Percentiles rank a stretch among this genome's conserved stretches.
phyloP scores from a whole-genome alignment of 2,329 filamentous ascomycete genomes.

The Talaromyces piceae region DNA sequence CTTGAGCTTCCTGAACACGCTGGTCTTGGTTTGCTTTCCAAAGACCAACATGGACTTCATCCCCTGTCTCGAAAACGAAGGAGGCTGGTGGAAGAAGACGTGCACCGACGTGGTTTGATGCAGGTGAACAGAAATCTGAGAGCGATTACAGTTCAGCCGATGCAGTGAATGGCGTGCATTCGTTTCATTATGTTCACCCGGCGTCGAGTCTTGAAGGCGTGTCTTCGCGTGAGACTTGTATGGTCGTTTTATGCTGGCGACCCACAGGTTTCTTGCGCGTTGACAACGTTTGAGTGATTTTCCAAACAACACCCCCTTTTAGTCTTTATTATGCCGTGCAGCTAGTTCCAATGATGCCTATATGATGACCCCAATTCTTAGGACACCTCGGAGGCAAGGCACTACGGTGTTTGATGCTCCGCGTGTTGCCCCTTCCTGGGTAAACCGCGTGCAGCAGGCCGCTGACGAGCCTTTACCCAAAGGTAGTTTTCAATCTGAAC shows the following conservation, averaged over 20 bases:
- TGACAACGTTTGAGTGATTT: not conserved
- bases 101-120: slow-evolving; percentile 31
- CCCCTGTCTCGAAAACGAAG: slow-evolving; percentile 18
- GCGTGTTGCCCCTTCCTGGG: slow-evolving; percentile 22
- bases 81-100: slow-evolving; percentile 32
- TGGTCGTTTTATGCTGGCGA: slow-evolving; percentile 9
- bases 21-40: slow-evolving; percentile 3
- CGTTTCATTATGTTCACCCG: not conserved
- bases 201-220: too few species aligned
- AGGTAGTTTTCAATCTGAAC: slow-evolving; percentile 41
- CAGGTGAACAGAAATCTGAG: slow-evolving; percentile 44
- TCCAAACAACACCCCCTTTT: too few species aligned
- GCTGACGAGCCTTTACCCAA: slow-evolving; percentile 29
- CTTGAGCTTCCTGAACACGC: slow-evolving; percentile 29
- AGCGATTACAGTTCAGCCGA: slow-evolving; percentile 17
- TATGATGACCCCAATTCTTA: slow-evolving; percentile 22
- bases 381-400: slow-evolving; percentile 22
- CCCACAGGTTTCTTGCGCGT: not conserved
- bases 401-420: slow-evolving; percentile 19
- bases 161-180: slow-evolving; percentile 5
- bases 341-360: slow-evolving; percentile 15
- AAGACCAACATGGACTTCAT: slow-evolving; percentile 26
- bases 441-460: slow-evolving; percentile 27
- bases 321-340: not conserved
- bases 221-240: slow-evolving; percentile 1